These are phyloP conservation scores for Trametopsis cervina DNA, from an alignment of 768 basidiomycete species.

Conservation along the genomic window DNA sequence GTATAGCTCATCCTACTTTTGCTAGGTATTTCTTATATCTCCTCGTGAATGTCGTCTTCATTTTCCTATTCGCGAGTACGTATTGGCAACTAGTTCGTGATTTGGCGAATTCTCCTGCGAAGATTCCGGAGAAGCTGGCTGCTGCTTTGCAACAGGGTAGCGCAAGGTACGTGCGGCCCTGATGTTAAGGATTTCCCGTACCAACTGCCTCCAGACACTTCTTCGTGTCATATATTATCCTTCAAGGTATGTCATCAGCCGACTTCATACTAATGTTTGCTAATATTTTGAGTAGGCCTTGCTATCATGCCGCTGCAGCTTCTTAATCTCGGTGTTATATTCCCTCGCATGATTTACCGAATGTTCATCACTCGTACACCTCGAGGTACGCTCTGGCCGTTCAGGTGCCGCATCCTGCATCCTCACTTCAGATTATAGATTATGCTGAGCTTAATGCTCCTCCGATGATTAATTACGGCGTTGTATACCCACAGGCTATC, in stretches of 20 bases:
- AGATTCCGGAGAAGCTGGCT: slow-evolving; percentile 91
- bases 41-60: slow-evolving; percentile 87
- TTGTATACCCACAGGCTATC: slow-evolving; percentile 95
- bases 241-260: slow-evolving; percentile 50
- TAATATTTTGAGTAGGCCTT: slow-evolving; percentile 42
- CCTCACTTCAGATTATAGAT: slow-evolving; percentile 40
- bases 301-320: slow-evolving; percentile 96
- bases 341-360: slow-evolving; percentile 70
- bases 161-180: slow-evolving; percentile 43
- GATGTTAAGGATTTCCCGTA: background rate
- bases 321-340: slow-evolving; percentile 82
- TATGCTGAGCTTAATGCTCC: slow-evolving; percentile 96
- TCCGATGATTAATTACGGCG: slow-evolving; percentile 96
- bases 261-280: background rate
- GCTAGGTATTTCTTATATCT: slow-evolving; percentile 89
- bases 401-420: background rate
- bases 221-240: slow-evolving; percentile 78
- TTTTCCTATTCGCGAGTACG: slow-evolving; percentile 87
- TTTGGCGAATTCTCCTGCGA: slow-evolving; percentile 87
- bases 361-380: slow-evolving; percentile 84
- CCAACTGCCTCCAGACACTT: slow-evolving; percentile 47
- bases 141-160: slow-evolving; percentile 70
- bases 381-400: slow-evolving; percentile 48
- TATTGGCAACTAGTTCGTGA: slow-evolving; percentile 90
- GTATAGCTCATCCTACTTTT: slow-evolving; percentile 2